A percentile compares a stretch with the other conserved stretches of the same genome.
These are phyloP conservation scores for Lentinula boryana DNA, from an alignment of 768 basidiomycete species.

Conservation along the genomic window DNA sequence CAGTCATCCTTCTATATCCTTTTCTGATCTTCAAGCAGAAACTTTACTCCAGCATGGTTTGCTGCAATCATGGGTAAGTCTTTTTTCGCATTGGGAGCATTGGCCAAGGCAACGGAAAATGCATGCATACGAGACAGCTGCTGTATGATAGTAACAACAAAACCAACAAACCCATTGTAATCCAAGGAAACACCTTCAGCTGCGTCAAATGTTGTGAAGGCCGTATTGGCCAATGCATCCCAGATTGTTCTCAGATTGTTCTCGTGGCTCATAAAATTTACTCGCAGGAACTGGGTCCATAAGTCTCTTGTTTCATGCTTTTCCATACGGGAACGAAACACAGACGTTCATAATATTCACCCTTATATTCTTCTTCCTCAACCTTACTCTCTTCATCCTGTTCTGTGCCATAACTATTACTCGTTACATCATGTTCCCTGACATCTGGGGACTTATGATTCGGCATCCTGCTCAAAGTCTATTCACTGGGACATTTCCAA, in stretches of 20 bases:
- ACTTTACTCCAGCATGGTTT: conserved; percentile 37
- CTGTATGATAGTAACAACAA: not conserved
- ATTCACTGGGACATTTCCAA: conserved; percentile 44
- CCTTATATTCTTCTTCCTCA: conserved; percentile 53
- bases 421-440: conserved; percentile 50
- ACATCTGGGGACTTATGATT: conserved; percentile 42
- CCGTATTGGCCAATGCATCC: not conserved
- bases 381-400: conserved; percentile 46
- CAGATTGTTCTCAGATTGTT: not conserved
- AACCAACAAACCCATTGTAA: not conserved
- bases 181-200: not conserved
- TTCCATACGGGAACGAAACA: conserved; percentile 47
- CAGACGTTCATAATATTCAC: conserved; percentile 34
- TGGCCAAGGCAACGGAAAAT: not conserved
- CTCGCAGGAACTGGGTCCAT: conserved; percentile 40
- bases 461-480: conserved; percentile 39
- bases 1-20: conserved; percentile 1
- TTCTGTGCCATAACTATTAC: conserved; percentile 38
- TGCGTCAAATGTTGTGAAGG: not conserved
- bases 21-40: conserved; percentile 17
- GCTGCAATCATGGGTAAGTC: conserved; percentile 36
- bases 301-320: conserved; percentile 48
- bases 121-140: not conserved
- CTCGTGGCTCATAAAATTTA: not conserved
- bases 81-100: not conserved